Conservation (phyloP, 2,329 filamentous ascomycete species). For the Fusarium sp. region DNA sequence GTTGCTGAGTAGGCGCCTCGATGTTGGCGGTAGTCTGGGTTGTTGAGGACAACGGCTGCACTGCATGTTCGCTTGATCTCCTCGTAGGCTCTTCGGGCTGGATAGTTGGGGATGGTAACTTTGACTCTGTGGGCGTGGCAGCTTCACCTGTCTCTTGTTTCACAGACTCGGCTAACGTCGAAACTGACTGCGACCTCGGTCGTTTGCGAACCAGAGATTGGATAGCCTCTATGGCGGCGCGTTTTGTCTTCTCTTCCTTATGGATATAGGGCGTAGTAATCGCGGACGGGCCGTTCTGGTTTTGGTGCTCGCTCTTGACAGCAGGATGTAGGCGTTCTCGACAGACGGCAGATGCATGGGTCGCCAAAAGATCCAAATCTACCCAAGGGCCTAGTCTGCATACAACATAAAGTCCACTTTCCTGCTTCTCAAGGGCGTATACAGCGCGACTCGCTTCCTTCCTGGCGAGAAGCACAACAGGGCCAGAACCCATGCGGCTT, state of each 20-base stretch:
- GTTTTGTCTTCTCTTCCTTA: constrained; percentile 66
- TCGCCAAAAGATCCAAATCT: constrained; percentile 65
- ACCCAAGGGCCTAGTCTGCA: constrained; percentile 78
- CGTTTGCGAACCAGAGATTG: constrained; percentile 71
- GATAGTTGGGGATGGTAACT: constrained; percentile 39
- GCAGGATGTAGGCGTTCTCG: constrained; percentile 48
- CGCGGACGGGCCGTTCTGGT: constrained; percentile 38
- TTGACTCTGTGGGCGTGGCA: constrained; percentile 26
- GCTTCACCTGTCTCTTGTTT: constrained; percentile 36
- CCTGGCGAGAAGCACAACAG: constrained; percentile 71
- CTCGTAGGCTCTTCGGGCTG: constrained; percentile 33
- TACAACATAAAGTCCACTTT: constrained; percentile 71
- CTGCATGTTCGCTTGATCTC: not conserved
- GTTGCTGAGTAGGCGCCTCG: constrained; percentile 46
- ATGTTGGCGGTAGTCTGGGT: constrained; percentile 5
- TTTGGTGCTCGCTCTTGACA: constrained; percentile 29
- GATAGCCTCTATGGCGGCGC: constrained; percentile 71
- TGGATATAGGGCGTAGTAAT: constrained; percentile 61
- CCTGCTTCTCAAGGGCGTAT: constrained; percentile 76
- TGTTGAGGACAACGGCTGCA: not conserved
- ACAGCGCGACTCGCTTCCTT: constrained; percentile 65
- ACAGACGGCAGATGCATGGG: constrained; percentile 59
- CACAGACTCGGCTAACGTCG: constrained; percentile 50
- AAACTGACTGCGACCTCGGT: constrained; percentile 59
- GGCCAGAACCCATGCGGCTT: constrained; percentile 65